These are phyloP conservation scores for Cystofilobasidium bisporidii DNA, from an alignment of 768 basidiomycete species.

Conservation along the genomic window DNA sequence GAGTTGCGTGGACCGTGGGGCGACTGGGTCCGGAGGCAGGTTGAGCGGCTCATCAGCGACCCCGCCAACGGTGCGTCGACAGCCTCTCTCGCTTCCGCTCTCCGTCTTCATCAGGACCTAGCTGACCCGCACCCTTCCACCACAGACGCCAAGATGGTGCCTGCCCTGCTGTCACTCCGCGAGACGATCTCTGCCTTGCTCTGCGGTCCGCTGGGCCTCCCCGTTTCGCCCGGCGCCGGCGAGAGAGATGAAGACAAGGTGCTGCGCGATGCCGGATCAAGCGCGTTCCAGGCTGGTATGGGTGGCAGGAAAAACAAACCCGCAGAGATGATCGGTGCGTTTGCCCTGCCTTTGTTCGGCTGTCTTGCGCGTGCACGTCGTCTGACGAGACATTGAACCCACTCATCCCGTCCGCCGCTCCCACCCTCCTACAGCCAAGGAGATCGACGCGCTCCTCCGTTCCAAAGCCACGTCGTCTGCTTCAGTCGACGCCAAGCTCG, in stretches of 20 bases:
- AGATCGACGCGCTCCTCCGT: slow-evolving; percentile 78
- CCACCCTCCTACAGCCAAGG: slow-evolving; percentile 50
- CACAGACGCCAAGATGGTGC: slow-evolving; percentile 24
- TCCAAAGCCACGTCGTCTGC: slow-evolving; percentile 45
- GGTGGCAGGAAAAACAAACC: slow-evolving; percentile 62
- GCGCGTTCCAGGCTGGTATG: slow-evolving; percentile 69
- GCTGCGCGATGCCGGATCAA: slow-evolving; percentile 11
- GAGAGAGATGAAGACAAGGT: slow-evolving; percentile 5
- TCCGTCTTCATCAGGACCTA: background rate
- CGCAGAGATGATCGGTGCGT: slow-evolving; percentile 64
- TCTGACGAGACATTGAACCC: no score
- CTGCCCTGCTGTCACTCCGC: slow-evolving; percentile 12
- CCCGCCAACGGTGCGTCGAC: slow-evolving; percentile 5
- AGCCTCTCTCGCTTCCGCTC: background rate
- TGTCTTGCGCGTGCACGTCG: background rate
- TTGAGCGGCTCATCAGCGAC: slow-evolving; percentile 18
- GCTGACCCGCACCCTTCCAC: background rate
- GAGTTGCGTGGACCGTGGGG: background rate
- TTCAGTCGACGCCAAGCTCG: slow-evolving; percentile 55
- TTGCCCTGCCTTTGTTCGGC: no score
- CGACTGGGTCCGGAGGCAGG: slow-evolving; percentile 2
- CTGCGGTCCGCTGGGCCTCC: slow-evolving; percentile 11
- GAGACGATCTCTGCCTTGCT: slow-evolving; percentile 7
- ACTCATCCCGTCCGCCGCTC: no score
- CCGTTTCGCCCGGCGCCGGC: background rate